A percentile compares a stretch with the other conserved stretches of the same genome.
phyloP scores from a whole-genome alignment of 352 stramenopile species.

The Phytophthora macrochlamydospora region DNA sequence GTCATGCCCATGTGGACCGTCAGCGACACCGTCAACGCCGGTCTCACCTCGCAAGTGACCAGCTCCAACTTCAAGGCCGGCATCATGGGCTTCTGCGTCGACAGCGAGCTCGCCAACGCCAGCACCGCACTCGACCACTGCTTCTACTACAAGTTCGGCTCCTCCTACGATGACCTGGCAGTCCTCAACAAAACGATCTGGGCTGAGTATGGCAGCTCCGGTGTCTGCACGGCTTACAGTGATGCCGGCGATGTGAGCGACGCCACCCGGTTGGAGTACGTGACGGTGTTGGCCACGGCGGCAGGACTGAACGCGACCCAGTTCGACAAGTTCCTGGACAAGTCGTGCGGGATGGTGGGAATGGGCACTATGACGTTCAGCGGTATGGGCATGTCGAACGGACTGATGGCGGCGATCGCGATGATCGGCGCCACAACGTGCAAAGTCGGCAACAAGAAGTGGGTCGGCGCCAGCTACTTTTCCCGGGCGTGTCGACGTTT shows the following conservation, averaged over 20 bases:
- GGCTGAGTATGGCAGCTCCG: constrained; percentile 50
- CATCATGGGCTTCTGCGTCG: constrained; percentile 40
- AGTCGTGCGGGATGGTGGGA: constrained; percentile 52
- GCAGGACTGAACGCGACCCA: constrained; percentile 50
- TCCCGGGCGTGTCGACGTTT: constrained; percentile 4
- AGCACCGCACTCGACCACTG: constrained; percentile 54
- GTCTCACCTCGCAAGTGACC: constrained; percentile 2
- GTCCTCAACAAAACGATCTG: constrained; percentile 32
- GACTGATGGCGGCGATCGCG: constrained; percentile 48
- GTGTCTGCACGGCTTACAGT: constrained; percentile 57
- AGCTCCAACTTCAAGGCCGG: constrained; percentile 24
- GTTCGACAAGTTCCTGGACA: constrained; percentile 67
- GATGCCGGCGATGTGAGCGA: constrained; percentile 35
- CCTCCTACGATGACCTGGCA: constrained; percentile 46
- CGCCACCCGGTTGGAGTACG: constrained; percentile 32
- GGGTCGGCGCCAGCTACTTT: constrained; percentile 14
- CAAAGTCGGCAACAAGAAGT: constrained; percentile 32
- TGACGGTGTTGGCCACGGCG: constrained; percentile 35
- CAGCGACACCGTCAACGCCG: constrained; percentile 20
- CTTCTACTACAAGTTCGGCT: constrained; percentile 69
- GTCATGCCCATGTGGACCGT: constrained; percentile 23
- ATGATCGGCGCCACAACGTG: constrained; percentile 38
- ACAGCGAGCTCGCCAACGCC: constrained; percentile 46
- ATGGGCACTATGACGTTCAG: constrained; percentile 47
- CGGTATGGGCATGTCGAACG: constrained; percentile 41